Percentiles rank a stretch among this genome's conserved stretches.
Conservation (phyloP, 257 asterid species). For the Asclepias syriaca region DNA sequence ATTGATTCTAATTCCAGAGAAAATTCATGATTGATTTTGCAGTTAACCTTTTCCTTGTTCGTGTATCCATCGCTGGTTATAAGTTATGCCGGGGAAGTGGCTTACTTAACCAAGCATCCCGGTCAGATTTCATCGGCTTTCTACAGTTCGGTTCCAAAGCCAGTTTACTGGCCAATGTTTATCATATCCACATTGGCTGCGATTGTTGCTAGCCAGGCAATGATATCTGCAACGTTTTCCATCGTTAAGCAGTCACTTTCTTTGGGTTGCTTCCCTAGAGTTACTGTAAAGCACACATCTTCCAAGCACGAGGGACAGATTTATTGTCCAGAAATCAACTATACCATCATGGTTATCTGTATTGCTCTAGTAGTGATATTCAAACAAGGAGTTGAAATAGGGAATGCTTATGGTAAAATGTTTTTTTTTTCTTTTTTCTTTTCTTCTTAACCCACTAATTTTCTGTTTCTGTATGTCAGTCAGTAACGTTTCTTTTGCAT, state of each 20-base stretch:
- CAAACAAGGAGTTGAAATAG: constrained; percentile 42
- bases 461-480: background rate
- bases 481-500: background rate
- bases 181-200: constrained; percentile 63
- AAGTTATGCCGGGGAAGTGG: constrained; percentile 14
- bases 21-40: background rate
- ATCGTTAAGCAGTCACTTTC: constrained; percentile 72
- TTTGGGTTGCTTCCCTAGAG: constrained; percentile 71
- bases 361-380: constrained; percentile 63
- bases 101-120: constrained; percentile 21
- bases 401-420: constrained; percentile 71
- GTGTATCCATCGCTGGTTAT: constrained; percentile 23
- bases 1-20: background rate
- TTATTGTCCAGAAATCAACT: constrained; percentile 69
- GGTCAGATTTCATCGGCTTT: constrained; percentile 7
- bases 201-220: constrained; percentile 68
- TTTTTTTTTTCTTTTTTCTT: background rate
- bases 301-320: constrained; percentile 66
- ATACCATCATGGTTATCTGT: constrained; percentile 70
- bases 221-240: constrained; percentile 69
- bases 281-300: constrained; percentile 75
- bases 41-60: constrained; percentile 20
- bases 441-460: background rate
- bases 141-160: constrained; percentile 31
- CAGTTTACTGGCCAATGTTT: constrained; percentile 70